Percentiles rank a stretch among this genome's conserved stretches.
Conservation (phyloP, 495 filamentous ascomycete species). For the Hypoxylon lienhwacheense region DNA sequence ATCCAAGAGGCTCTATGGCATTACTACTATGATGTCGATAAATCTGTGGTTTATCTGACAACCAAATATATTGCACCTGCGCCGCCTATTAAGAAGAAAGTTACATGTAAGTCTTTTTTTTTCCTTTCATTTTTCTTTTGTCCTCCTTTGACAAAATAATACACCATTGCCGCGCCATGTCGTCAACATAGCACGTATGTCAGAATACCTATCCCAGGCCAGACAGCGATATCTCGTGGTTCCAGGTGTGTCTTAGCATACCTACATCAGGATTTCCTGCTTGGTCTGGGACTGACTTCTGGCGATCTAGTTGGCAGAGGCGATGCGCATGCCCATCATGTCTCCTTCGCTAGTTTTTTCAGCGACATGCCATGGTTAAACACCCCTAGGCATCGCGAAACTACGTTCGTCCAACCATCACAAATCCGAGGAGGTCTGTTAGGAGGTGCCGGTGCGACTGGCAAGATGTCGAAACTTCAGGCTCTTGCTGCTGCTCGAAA, state of each 20-base stretch:
- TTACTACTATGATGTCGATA: slow-evolving; percentile 91
- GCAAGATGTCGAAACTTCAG: slow-evolving; percentile 89
- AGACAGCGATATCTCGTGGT: slow-evolving; percentile 5
- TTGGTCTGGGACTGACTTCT: slow-evolving; percentile 19
- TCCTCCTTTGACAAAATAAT: no score
- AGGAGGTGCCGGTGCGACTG: slow-evolving; percentile 65
- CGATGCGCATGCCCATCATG: slow-evolving; percentile 24
- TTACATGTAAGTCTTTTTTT: slow-evolving; percentile 54
- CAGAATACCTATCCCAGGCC: slow-evolving; percentile 16
- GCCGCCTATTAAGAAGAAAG: slow-evolving; percentile 43
- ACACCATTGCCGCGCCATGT: background rate
- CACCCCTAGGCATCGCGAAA: slow-evolving; percentile 67
- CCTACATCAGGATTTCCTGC: slow-evolving; percentile 8
- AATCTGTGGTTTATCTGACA: slow-evolving; percentile 75
- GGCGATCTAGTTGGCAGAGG: slow-evolving; percentile 24
- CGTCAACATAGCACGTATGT: slow-evolving; percentile 1
- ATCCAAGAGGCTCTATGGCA: slow-evolving; percentile 92
- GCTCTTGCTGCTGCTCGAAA: slow-evolving; percentile 83
- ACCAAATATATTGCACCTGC: slow-evolving; percentile 57
- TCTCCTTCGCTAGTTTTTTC: slow-evolving; percentile 61
- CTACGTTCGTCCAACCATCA: slow-evolving; percentile 66
- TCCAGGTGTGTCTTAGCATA: slow-evolving; percentile 25
- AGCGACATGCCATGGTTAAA: slow-evolving; percentile 84
- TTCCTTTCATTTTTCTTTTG: no score
- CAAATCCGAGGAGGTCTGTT: slow-evolving; percentile 66